phyloP scores from a whole-genome alignment of 257 asterid species.

The Lithospermum erythrorhizon region DNA sequence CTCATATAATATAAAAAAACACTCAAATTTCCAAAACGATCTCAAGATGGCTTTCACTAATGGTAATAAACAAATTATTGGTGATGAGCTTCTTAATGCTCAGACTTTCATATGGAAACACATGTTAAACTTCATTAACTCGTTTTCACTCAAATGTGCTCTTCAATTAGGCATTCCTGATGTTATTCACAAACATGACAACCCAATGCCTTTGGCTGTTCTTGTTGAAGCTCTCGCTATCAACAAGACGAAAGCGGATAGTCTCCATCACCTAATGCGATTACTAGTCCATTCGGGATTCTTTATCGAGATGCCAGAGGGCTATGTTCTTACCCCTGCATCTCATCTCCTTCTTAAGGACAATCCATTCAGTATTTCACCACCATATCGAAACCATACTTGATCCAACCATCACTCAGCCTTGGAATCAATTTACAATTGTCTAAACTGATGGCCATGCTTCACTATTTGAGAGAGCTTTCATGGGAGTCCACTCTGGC shows the following conservation, averaged over 20 bases:
- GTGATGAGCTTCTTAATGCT: slow-evolving; percentile 10
- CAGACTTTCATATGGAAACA: slow-evolving; percentile 20
- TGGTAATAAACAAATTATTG: background rate
- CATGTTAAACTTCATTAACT: slow-evolving; percentile 12
- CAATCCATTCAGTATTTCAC: slow-evolving; percentile 1
- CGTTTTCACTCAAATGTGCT: slow-evolving; percentile 18
- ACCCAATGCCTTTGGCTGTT: slow-evolving; percentile 6
- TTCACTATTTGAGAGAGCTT: slow-evolving; percentile 10
- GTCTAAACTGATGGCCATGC: slow-evolving; percentile 11
- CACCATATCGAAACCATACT: background rate
- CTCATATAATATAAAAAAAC: no score
- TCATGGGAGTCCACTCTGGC: slow-evolving; percentile 15
- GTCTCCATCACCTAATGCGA: slow-evolving; percentile 11
- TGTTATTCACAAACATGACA: slow-evolving; percentile 9
- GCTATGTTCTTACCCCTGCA: slow-evolving; percentile 17
- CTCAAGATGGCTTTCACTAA: slow-evolving; percentile 3
- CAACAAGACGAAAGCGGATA: slow-evolving; percentile 2
- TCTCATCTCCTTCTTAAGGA: slow-evolving; percentile 13
- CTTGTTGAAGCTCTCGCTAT: slow-evolving; percentile 12
- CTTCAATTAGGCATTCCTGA: slow-evolving; percentile 18
- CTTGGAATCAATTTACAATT: slow-evolving; percentile 12
- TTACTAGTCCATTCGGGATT: slow-evolving; percentile 10
- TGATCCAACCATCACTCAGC: slow-evolving; percentile 1
- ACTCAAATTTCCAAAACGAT: no score
- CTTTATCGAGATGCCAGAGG: background rate